Evolutionary conservation across 192 early-diverging fungal genomes (phyloP), one percentile per base, ranked within the genome.

Genomic region (Piromyces finnis): DNA sequence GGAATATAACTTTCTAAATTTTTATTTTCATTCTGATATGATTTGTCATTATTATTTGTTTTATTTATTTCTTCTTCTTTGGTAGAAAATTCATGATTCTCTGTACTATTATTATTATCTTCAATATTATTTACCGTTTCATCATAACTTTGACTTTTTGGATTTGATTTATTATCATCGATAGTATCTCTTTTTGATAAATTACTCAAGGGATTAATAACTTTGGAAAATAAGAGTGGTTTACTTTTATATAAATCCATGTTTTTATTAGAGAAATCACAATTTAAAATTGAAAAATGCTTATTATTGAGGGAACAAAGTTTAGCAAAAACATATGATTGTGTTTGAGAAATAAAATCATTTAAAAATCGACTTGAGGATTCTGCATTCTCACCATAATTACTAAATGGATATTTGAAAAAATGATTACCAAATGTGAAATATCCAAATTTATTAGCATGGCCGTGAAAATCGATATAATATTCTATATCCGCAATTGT

Each of bases 381-480:
- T 51, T 51, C 41, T 22, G 6, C 2, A 22, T 51, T 6, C 5
- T 51, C 41, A 51, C 41, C 41, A 22, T 51, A 51, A 51, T 51
- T 51, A 22, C 22, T 51, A 0, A 51, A 51, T 51, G 41, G 41
- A 22, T 51, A 51, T 51, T 51, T 51, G 6, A 30, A 30, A 22
- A 83, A 22, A 79, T 80, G 80, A 35, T 84, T 84, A 22, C 83
- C 83, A 83, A 84, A 84, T 68, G 83, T 78, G 29, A 84, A 84
- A 26, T 78, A 82, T 5, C 83, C 83, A n/a, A 37, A 29, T 35
- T 83, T 84, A 37, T 84, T 84, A 14, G 83, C 83, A 84, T 84
- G 83, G 29, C 83, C 83, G 30, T 84, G 83, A 16, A 84, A 81
- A 30, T 84, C 83, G 39, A 84, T 77, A 29, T 83, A 84, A 30